Conservation (phyloP, 2,329 filamentous ascomycete genomes). For the Phialemonium atrogriseum region DNA sequence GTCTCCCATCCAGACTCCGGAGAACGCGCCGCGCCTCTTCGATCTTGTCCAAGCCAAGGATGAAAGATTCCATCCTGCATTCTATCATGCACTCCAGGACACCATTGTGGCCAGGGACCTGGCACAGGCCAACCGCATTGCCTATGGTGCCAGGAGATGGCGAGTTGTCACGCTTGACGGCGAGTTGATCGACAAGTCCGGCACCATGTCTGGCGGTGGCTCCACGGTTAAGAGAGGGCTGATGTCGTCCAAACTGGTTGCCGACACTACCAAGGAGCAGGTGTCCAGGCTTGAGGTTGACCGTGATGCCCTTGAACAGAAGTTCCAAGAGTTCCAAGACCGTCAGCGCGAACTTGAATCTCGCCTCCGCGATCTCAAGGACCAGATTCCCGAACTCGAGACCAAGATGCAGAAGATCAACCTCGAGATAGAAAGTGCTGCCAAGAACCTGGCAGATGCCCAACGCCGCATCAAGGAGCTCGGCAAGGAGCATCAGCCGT, state of each 20-base stretch:
- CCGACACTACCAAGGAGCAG: conserved; percentile 80
- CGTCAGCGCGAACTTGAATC: conserved; percentile 73
- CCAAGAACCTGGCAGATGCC: conserved; percentile 75
- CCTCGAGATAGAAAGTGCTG: conserved; percentile 80
- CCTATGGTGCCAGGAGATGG: conserved; percentile 90
- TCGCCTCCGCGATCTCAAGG: conserved; percentile 61
- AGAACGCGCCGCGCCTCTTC: conserved; percentile 85
- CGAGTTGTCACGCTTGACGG: conserved; percentile 92
- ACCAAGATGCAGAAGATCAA: conserved; percentile 86
- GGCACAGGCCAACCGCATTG: conserved; percentile 93
- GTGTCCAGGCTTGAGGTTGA: conserved; percentile 81
- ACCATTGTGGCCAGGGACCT: conserved; percentile 89
- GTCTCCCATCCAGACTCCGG: conserved; percentile 75
- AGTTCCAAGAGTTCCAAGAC: conserved; percentile 77
- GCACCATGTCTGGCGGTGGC: conserved; percentile 97
- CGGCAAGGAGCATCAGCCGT: conserved; percentile 69
- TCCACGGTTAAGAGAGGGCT: conserved; percentile 81
- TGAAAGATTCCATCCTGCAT: conserved; percentile 78
- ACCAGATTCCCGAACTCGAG: conserved; percentile 75
- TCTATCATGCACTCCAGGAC: conserved; percentile 92
- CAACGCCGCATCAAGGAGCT: conserved; percentile 82
- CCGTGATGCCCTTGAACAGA: conserved; percentile 74
- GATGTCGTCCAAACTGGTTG: conserved; percentile 94
- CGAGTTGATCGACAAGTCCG: conserved; percentile 94
- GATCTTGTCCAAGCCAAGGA: conserved; percentile 88